phyloP scores from a whole-genome alignment of 176 grass and related monocot species.

The Aegilops sharonensis region DNA sequence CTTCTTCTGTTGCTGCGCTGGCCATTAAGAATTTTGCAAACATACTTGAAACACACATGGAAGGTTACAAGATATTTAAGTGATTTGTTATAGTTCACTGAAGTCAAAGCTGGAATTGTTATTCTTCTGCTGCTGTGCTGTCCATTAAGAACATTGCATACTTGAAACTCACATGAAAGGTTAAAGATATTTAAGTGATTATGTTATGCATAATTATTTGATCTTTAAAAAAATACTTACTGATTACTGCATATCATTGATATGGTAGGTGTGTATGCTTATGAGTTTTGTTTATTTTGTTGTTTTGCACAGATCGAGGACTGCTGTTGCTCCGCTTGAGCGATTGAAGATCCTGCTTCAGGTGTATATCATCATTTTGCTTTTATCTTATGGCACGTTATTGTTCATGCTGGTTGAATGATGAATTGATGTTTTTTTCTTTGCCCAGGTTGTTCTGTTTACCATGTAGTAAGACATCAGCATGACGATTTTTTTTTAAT shows the following conservation, averaged over 20 bases:
- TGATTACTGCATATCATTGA: not conserved
- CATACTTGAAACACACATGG: not conserved
- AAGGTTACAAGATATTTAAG: not conserved
- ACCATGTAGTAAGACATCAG: no score
- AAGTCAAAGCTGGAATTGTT: not conserved
- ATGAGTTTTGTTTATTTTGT: conserved; percentile 5
- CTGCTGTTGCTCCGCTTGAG: conserved; percentile 98
- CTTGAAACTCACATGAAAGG: not conserved
- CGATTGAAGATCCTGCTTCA: conserved; percentile 95
- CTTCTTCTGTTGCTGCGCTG: not conserved
- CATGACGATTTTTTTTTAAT: no score
- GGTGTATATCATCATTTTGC: conserved; percentile 41
- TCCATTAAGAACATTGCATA: not conserved
- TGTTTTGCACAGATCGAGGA: conserved; percentile 66
- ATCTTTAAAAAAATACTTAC: not conserved
- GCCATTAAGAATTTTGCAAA: not conserved
- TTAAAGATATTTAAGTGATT: not conserved
- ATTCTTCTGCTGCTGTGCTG: not conserved
- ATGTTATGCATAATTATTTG: not conserved
- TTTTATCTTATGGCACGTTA: not conserved
- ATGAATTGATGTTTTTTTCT: not conserved
- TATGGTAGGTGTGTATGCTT: not conserved
- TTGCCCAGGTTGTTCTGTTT: not conserved
- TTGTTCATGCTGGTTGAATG: not conserved
- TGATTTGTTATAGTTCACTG: not conserved